Base-by-base conservation (phyloP, 73 alveolate species). In the Paramecium pentaurelia region DNA sequence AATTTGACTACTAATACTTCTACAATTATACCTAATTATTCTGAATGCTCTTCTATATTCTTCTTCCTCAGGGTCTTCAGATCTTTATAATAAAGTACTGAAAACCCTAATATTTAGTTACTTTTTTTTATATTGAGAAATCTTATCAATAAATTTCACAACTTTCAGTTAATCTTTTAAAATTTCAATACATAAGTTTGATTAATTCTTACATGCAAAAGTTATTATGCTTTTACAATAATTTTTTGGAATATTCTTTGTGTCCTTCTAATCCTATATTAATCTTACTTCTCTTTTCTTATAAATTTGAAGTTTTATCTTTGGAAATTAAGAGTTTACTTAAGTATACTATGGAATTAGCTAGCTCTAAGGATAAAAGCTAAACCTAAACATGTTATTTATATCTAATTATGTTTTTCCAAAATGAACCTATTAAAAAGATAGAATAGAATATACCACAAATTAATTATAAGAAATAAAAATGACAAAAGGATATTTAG, bases 171-270 rank as follows among this genome's bases (percentile, higher is more conserved):
- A 9, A n/a, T 40, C 60, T n/a, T 40, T 40, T 37, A 73, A 36
- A 14, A 73, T 32, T 16, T 16, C 6, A 34, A 73, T 14, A 16
- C 87, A 73, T 9, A 73, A 7, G 5, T 32, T 40, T 12, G 30
- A n/a, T n/a, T 51, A 2, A n/a, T 73, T 73, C 36, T 73, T 73
- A 25, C 60, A 73, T 8, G 87, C 87, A 32, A 73, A 73, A 37
- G 87, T 73, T 34, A 73, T 73, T 0, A 73, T 73, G 58, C 58
- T 40, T n/a, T 73, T 73, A 36, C 87, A 73, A 14, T 73, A 73
- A 73, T 73, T 73, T 64, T 73, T 73, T 10, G 87, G 87, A 16
- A 73, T 73, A 40, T 73, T 73, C 30, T 73, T 73, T 1, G 87
- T 73, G 28, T 73, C 87, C 87, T 73, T 73, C 60, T 73, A 14